Percentiles rank a stretch among this genome's conserved stretches.
phyloP scores from a whole-genome alignment of 2,329 filamentous ascomycete genomes.

The Magnaporthales sp. region DNA sequence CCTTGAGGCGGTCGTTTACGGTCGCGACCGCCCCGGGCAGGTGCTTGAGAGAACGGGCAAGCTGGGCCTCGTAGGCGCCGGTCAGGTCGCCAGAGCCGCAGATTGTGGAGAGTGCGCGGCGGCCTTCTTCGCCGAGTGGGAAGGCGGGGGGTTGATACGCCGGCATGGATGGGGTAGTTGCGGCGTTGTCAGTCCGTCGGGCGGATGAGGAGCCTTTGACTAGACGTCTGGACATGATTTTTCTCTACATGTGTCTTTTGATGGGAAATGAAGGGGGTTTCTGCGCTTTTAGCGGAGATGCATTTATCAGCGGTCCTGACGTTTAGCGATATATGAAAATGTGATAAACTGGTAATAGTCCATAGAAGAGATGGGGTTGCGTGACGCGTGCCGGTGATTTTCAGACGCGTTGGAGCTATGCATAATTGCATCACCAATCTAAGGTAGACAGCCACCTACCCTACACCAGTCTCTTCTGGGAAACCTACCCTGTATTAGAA shows the following conservation, averaged over 20 bases:
- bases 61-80: background rate
- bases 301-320: no score
- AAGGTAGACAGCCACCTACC: no score
- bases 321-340: background rate
- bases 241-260: background rate
- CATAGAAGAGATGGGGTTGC: background rate
- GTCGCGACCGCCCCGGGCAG: slow-evolving; percentile 25
- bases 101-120: slow-evolving; percentile 14
- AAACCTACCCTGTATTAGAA: no score
- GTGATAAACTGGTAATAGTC: background rate
- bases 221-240: background rate
- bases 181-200: background rate
- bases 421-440: background rate
- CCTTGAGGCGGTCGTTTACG: slow-evolving; percentile 37
- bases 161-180: background rate
- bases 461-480: no score
- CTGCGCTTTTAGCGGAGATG: no score
- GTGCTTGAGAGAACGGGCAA: background rate
- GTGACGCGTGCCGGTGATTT: background rate
- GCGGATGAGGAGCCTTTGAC: background rate
- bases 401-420: background rate
- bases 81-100: background rate
- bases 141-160: background rate
- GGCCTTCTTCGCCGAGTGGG: background rate
- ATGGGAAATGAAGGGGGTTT: no score